Conservation (phyloP, 2,329 filamentous ascomycete species). For the Penicillium aurantiogriseum region DNA sequence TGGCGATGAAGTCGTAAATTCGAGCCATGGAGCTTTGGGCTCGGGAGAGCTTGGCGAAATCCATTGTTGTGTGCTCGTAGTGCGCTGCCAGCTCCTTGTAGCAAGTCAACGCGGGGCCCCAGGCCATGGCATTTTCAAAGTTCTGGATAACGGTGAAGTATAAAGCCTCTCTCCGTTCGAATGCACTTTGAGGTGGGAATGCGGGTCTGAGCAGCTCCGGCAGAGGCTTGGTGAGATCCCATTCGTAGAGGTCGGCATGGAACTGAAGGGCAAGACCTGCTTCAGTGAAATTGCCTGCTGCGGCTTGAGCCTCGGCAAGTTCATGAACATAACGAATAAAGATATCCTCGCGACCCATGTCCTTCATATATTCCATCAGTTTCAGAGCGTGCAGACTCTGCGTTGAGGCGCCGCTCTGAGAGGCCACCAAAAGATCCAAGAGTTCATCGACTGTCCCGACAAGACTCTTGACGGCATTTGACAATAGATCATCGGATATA, state of each 20-base stretch:
- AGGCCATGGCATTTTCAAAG: conserved; percentile 91
- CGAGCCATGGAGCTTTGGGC: conserved; percentile 87
- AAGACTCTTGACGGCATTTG: conserved; percentile 72
- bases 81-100: conserved; percentile 91
- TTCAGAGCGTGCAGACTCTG: conserved; percentile 87
- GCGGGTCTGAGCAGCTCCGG: conserved; percentile 67
- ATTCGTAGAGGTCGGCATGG: conserved; percentile 89
- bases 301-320: conserved; percentile 72
- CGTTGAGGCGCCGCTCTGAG: conserved; percentile 70
- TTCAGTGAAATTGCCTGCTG: conserved; percentile 76
- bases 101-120: conserved; percentile 80
- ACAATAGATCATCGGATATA: conserved; percentile 69
- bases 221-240: conserved; percentile 71
- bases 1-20: conserved; percentile 84
- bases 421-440: conserved; percentile 83
- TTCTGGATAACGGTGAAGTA: conserved; percentile 95
- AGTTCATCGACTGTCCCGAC: conserved; percentile 86
- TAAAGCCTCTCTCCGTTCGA: conserved; percentile 87
- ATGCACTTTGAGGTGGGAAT: conserved; percentile 80
- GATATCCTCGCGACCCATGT: conserved; percentile 96
- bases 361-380: conserved; percentile 92
- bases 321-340: conserved; percentile 96
- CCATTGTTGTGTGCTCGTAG: conserved; percentile 85
- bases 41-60: conserved; percentile 87
- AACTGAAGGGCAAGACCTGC: conserved; percentile 84